phyloP scores from a whole-genome alignment of 2,329 filamentous ascomycete genomes.

The Fusarium circinatum region DNA sequence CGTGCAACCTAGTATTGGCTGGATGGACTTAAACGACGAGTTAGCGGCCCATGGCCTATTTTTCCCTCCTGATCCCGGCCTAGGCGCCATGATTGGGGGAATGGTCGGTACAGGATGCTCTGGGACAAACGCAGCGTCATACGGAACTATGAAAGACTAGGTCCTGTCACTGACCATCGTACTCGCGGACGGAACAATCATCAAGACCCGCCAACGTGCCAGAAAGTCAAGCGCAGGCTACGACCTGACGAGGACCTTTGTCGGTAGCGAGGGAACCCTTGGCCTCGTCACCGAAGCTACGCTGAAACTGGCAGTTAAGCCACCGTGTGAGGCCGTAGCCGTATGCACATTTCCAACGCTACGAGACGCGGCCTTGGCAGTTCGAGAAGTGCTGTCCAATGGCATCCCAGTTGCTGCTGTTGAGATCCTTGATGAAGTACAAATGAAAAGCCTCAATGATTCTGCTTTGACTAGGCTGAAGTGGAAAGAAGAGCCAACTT shows the following conservation, averaged over 20 bases:
- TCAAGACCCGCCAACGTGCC: conserved; percentile 80
- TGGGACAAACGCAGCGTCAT: conserved; percentile 82
- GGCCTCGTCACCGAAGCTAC: conserved; percentile 79
- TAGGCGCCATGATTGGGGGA: conserved; percentile 79
- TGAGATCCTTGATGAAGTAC: conserved; percentile 89
- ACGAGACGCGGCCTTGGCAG: conserved; percentile 77
- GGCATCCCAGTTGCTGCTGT: conserved; percentile 79
- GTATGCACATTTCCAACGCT: conserved; percentile 83
- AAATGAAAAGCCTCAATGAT: conserved; percentile 84
- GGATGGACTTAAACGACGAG: conserved; percentile 85
- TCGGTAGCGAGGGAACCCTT: conserved; percentile 85
- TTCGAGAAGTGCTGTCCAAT: conserved; percentile 76
- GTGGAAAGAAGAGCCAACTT: conserved; percentile 79
- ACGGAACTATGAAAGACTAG: conserved; percentile 90
- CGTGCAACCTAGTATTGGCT: conserved; percentile 88
- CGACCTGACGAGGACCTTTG: conserved; percentile 81
- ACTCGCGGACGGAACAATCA: conserved; percentile 78
- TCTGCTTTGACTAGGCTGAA: conserved; percentile 73
- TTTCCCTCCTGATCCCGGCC: conserved; percentile 86
- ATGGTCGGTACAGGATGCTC: conserved; percentile 85
- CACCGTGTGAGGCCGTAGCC: conserved; percentile 79
- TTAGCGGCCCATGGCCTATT: conserved; percentile 79
- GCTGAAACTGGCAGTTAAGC: conserved; percentile 76
- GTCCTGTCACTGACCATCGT: conserved; percentile 85
- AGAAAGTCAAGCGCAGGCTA: conserved; percentile 85